Base-by-base conservation (phyloP, 805 yeast species). In the Ogataea populi-albae region DNA sequence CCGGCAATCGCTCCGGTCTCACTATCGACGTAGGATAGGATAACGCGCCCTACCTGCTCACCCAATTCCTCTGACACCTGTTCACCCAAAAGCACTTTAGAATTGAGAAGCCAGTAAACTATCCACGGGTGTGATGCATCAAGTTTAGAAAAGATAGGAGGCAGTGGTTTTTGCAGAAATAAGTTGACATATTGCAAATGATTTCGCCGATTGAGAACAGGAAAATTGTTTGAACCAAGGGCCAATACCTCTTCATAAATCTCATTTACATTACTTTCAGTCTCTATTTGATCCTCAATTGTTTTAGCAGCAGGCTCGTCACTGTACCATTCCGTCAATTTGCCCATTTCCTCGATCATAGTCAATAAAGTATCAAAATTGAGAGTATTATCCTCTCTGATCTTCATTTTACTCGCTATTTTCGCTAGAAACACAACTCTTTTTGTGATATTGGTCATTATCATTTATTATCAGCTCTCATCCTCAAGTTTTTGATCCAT, bases 41-140 rank as follows among this genome's bases (percentile, higher is more conserved):
- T 64, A 37, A 43, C 54, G 19, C 38, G 37, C 32, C 59, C 61
- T n/a, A 50, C 44, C 2, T 50, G 56, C 34, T 24, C 50, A 29
- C 30, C 38, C 43, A 35, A 34, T 23, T 34, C 50, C 6, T 21
- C 12, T 11, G 26, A n/a, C 23, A 50, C 28, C 2, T 56, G 62
- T n/a, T 42, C 59, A 1, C 70, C 70, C 19, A 81, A 43, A 1
- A 77, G 36, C 3, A 55, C 47, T 28, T 69, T 48, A 0, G 80
- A 68, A 54, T 86, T 87, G 29, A 74, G 54, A 5, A 81, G 61
- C 98, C 98, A 93, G 55, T 84, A 91, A 1, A 85, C 40, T 52
- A 91, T 63, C 98, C 98, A 93, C 0, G 95, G 79, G 41, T 82
- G 88, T n/a, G 93, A 84, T 0, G 97, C 93, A 59, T 91, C 97